A percentile compares a stretch with the other conserved stretches of the same genome.
Conservation (phyloP, 176 grass and related monocot genomes). For the Aechmea fasciata region DNA sequence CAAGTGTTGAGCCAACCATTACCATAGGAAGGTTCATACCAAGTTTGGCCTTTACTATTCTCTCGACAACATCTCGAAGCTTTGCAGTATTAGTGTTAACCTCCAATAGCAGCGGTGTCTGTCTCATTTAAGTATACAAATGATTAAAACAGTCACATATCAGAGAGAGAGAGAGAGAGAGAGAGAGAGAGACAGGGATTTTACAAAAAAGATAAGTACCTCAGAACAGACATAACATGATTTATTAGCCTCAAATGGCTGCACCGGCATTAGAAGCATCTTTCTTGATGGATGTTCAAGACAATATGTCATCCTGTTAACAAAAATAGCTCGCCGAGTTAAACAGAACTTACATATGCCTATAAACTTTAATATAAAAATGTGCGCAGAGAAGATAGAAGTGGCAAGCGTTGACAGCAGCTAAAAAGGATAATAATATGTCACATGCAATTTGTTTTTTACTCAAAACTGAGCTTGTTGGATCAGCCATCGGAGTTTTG, state of each 20-base stretch:
- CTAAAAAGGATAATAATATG: neutral
- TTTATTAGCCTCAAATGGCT: slow-evolving; percentile 86
- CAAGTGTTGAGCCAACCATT: slow-evolving; percentile 62
- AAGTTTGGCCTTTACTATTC: slow-evolving; percentile 80
- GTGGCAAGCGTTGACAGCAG: neutral
- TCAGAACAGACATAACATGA: slow-evolving; percentile 99
- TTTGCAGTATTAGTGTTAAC: slow-evolving; percentile 76
- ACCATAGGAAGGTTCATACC: slow-evolving; percentile 88
- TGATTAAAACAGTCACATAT: slow-evolving; percentile 6
- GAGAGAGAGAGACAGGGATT: neutral
- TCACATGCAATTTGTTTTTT: too few species aligned
- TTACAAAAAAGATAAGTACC: slow-evolving; percentile 31
- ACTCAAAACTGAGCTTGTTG: too few species aligned
- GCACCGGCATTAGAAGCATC: slow-evolving; percentile 87
- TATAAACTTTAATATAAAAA: too few species aligned
- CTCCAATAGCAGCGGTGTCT: slow-evolving; percentile 77
- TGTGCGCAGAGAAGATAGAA: neutral
- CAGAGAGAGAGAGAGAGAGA: neutral
- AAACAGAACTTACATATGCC: too few species aligned
- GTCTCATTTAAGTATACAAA: slow-evolving; percentile 27
- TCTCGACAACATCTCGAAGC: slow-evolving; percentile 74
- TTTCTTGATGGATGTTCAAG: slow-evolving; percentile 90
- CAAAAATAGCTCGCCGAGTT: neutral
- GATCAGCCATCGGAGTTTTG: too few species aligned
- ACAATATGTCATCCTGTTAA: slow-evolving; percentile 97